Base-by-base conservation (phyloP, 73 alveolate genomes). In the Durusdinium trenchii region DNA sequence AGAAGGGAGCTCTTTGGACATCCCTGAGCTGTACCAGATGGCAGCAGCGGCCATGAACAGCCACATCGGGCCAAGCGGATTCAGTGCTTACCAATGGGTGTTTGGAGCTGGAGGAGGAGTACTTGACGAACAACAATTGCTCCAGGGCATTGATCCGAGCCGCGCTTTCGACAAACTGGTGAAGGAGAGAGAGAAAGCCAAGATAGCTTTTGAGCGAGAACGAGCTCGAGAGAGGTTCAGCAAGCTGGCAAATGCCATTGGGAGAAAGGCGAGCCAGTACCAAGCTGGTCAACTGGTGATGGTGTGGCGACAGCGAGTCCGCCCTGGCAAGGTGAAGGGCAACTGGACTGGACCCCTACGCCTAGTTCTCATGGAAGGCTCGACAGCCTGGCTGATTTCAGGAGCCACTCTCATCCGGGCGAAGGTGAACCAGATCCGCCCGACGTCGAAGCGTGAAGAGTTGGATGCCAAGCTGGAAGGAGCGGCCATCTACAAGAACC, bases 301-400 rank as follows among this genome's bases (percentile, higher is more conserved):
- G 90, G 69, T 79, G 30, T 79, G 90, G 90, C 64, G 90, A 23
- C 90, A 79, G 35, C 64, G 69, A 5, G 69, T 79, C 48, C 45
- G 30, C 30, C 90, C 90, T 23, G 90, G 90, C 69, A 79, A 79
- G 47, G 47, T 79, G 48, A 45, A 48, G 16, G 90, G 90, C 3
- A 20, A 45, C 30, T 79, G 90, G 90, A 79, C 90, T 3, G 90
- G 90, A 5, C 90, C 90, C 23, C 1, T 79, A 47, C 51, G 90
- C 2, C n/a, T 79, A 45, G 45, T 76, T 35, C 9, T 76, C 62
- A 76, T 45, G 62, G 90, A 79, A 47, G 90, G 90, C 26, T 32
- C 90, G 30, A 79, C 90, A 2, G 67, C 67, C 30, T 79, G 90
- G 90, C 69, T 79, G 48, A 26, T 67, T 0, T 16, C 69, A 47